Percentiles rank a stretch among this genome's conserved stretches.
These are phyloP conservation scores for Vitis riparia DNA, from an alignment of 164 flowering plant genomes.

Conservation along the genomic window DNA sequence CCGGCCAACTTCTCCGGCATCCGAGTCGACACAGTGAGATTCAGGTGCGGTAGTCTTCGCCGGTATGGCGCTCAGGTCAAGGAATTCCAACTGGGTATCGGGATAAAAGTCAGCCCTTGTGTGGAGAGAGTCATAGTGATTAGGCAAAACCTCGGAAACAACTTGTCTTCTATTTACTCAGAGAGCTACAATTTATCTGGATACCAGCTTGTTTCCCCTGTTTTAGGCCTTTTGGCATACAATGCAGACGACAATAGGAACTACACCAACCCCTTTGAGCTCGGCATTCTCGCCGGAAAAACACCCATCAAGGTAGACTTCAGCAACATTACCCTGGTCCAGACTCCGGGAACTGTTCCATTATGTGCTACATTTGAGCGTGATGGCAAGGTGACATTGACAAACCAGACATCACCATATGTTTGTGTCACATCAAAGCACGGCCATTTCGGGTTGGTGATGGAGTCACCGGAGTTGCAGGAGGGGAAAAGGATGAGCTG, in stretches of 20 bases:
- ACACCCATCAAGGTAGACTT: constrained; percentile 68
- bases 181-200: constrained; percentile 55
- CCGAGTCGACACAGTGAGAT: constrained; percentile 46
- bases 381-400: constrained; percentile 56
- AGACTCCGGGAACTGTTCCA: constrained; percentile 21
- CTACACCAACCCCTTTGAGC: constrained; percentile 36
- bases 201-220: constrained; percentile 69
- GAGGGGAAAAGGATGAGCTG: constrained; percentile 33
- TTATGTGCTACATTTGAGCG: constrained; percentile 67
- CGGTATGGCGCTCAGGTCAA: constrained; percentile 68
- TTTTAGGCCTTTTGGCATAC: constrained; percentile 74
- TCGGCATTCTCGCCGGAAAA: constrained; percentile 36
- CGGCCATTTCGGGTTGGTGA: constrained; percentile 78
- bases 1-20: constrained; percentile 70
- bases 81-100: constrained; percentile 57
- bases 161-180: constrained; percentile 62
- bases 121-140: constrained; percentile 66
- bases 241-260: constrained; percentile 39
- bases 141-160: constrained; percentile 53
- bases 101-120: constrained; percentile 59
- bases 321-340: constrained; percentile 23
- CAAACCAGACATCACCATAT: constrained; percentile 28
- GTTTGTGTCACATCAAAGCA: constrained; percentile 49
- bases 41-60: constrained; percentile 79
- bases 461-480: constrained; percentile 29